Evolutionary conservation across 2,329 filamentous ascomycete species (phyloP).

Genomic region (Ploettnerulaceae sp.): DNA sequence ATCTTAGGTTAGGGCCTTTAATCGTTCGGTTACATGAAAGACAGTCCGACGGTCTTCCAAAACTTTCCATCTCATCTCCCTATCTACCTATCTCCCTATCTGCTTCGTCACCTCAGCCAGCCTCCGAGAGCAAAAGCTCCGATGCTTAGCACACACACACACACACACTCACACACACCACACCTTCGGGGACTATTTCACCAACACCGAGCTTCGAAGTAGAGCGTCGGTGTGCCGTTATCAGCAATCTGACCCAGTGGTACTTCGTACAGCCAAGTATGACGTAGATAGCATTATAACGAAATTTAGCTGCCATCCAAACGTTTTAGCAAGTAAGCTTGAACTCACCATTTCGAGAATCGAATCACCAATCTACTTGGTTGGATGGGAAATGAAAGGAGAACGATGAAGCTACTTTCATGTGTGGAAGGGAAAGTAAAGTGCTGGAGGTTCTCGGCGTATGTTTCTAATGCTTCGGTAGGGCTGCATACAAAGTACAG

Average conservation of each 20-base stretch:
- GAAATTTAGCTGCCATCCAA: background rate
- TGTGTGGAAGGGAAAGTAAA: no score
- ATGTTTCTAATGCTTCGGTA: background rate
- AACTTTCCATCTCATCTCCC: background rate
- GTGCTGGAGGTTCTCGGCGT: no score
- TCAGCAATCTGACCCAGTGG: no score
- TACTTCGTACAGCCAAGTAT: conserved; percentile 2
- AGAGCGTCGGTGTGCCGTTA: background rate
- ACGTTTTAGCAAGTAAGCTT: background rate
- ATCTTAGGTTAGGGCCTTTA: no score
- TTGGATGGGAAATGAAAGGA: no score
- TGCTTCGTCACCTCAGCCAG: background rate
- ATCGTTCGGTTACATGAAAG: no score
- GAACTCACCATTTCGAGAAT: background rate
- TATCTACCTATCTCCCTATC: background rate
- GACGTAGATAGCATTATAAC: conserved; percentile 13
- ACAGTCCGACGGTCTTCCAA: background rate
- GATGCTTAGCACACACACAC: conserved; percentile 1
- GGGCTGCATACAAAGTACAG: background rate
- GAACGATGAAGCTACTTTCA: no score
- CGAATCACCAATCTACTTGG: no score
- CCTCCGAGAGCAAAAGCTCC: background rate
- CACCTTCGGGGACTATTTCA: no score
- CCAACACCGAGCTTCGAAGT: background rate
- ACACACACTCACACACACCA: background rate